Conservation (phyloP, 2,329 filamentous ascomycete genomes). For the Dothideomycetes sp. region DNA sequence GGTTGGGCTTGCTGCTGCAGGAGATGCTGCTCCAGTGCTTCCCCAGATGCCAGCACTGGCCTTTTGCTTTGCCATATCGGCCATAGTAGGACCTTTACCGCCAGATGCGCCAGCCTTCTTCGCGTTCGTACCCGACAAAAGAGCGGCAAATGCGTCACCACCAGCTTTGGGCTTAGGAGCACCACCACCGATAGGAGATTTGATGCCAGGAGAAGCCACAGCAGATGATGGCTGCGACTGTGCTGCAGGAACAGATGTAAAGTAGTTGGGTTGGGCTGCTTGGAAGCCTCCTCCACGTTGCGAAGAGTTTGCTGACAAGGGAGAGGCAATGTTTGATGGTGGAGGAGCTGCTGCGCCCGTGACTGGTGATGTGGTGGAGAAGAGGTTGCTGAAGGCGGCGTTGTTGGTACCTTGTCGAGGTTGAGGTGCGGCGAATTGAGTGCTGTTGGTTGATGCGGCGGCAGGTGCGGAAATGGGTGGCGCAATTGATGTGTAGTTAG, state of each 20-base stretch:
- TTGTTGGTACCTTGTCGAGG: slow-evolving; percentile 77
- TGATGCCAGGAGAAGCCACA: slow-evolving; percentile 28
- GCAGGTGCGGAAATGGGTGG: slow-evolving; percentile 39
- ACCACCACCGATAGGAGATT: slow-evolving; percentile 31
- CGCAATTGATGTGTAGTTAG: slow-evolving; percentile 33
- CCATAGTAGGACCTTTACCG: slow-evolving; percentile 66
- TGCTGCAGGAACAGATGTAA: slow-evolving; percentile 60
- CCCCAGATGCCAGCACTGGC: slow-evolving; percentile 93
- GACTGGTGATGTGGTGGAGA: slow-evolving; percentile 71
- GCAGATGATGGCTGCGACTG: slow-evolving; percentile 28
- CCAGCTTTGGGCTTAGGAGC: slow-evolving; percentile 42
- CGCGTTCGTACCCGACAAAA: slow-evolving; percentile 59
- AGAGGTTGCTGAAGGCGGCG: slow-evolving; percentile 69
- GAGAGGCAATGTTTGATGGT: slow-evolving; percentile 22
- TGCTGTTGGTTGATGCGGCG: slow-evolving; percentile 45
- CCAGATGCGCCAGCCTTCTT: slow-evolving; percentile 47
- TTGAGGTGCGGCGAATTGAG: slow-evolving; percentile 72
- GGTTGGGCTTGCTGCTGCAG: slow-evolving; percentile 14
- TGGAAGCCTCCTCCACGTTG: slow-evolving; percentile 59
- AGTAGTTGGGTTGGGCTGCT: slow-evolving; percentile 83
- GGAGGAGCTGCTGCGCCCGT: slow-evolving; percentile 43
- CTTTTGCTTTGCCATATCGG: slow-evolving; percentile 96
- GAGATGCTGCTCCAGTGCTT: slow-evolving; percentile 42
- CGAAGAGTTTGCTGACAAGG: slow-evolving; percentile 29
- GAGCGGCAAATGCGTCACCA: slow-evolving; percentile 79